phyloP scores from a whole-genome alignment of 2,329 filamentous ascomycete species.

The Neonectria neomacrospora region DNA sequence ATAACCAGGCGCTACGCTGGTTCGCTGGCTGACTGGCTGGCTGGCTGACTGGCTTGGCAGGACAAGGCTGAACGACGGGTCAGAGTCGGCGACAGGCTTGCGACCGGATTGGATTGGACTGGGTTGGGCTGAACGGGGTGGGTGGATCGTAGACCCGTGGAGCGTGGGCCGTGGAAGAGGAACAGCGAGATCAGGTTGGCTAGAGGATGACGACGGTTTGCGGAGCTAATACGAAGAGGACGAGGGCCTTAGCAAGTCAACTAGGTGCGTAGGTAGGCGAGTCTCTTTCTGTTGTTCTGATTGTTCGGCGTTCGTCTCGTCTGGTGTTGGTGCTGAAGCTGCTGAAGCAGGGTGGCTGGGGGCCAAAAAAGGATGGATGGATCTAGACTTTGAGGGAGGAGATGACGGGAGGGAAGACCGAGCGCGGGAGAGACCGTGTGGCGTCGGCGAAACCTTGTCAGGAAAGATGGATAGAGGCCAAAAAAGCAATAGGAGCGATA shows the following conservation, averaged over 20 bases:
- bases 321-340: slow-evolving; percentile 11
- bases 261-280: neutral
- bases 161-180: slow-evolving; percentile 20
- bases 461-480: neutral
- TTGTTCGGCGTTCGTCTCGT: slow-evolving; percentile 17
- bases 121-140: slow-evolving; percentile 16
- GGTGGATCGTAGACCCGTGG: slow-evolving; percentile 1
- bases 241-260: slow-evolving; percentile 13
- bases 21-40: slow-evolving; percentile 21
- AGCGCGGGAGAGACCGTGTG: slow-evolving; percentile 2
- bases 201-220: slow-evolving; percentile 23
- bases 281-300: slow-evolving; percentile 8
- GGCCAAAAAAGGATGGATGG: slow-evolving; percentile 18
- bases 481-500: slow-evolving; percentile 2
- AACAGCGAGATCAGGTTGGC: slow-evolving; percentile 20
- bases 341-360: slow-evolving; percentile 19
- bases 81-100: slow-evolving; percentile 13
- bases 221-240: slow-evolving; percentile 26
- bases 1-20: slow-evolving; percentile 18
- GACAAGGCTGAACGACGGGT: slow-evolving; percentile 32
- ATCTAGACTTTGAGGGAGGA: slow-evolving; percentile 22
- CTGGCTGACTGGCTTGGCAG: slow-evolving; percentile 29
- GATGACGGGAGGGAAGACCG: slow-evolving; percentile 15
- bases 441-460: neutral
- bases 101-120: slow-evolving; percentile 21